phyloP scores from a whole-genome alignment of 129 eudicot species.

The Saposhnikovia divaricata region DNA sequence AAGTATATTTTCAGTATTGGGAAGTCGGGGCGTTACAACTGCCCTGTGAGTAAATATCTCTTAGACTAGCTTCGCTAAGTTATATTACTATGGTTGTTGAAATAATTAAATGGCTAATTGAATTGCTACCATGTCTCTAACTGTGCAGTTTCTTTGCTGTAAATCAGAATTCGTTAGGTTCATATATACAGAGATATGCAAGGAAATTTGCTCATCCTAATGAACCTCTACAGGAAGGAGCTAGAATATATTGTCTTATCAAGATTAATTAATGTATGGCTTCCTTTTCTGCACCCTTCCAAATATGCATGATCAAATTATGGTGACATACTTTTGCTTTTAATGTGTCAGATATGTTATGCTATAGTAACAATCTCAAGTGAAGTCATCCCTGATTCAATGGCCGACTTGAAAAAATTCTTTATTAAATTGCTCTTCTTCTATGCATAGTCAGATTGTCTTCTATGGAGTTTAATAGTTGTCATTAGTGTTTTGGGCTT shows the following conservation, averaged over 20 bases:
- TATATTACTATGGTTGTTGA: neutral
- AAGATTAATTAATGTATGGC: conserved; percentile 30
- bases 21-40: too few species aligned
- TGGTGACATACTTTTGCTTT: too few species aligned
- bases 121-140: conserved; percentile 13
- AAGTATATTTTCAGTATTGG: too few species aligned
- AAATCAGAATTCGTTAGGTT: conserved; percentile 35
- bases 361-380: conserved; percentile 28
- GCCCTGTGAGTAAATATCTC: neutral
- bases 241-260: conserved; percentile 37
- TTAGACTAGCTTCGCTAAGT: neutral
- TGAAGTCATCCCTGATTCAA: conserved; percentile 41
- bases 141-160: conserved; percentile 13
- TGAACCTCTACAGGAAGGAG: conserved; percentile 32
- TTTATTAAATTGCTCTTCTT: neutral
- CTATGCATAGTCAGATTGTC: neutral
- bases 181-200: conserved; percentile 48
- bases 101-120: neutral
- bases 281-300: neutral
- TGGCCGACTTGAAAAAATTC: conserved; percentile 38
- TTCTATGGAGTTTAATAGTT: too few species aligned
- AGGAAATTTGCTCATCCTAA: conserved; percentile 31
- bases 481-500: too few species aligned
- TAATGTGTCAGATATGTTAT: conserved; percentile 35
- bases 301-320: neutral